These are phyloP conservation scores for Achaetomium macrosporum DNA, from an alignment of 2,329 filamentous ascomycete species.

Conservation along the genomic window DNA sequence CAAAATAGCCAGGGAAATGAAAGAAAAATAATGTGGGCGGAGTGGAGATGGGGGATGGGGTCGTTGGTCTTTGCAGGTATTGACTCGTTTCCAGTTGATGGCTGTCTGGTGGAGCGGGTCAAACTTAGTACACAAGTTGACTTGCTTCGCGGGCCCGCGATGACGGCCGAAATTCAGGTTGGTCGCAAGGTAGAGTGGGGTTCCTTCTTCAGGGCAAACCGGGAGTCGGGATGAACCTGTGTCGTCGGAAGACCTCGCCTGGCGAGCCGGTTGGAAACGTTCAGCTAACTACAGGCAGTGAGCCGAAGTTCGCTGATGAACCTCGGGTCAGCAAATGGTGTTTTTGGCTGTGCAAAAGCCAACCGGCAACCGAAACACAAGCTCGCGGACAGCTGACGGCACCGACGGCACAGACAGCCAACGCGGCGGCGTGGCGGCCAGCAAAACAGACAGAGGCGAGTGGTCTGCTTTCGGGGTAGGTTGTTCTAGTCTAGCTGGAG, in stretches of 20 bases:
- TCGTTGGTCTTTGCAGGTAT: constrained; percentile 1
- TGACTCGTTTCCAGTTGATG: constrained; percentile 1
- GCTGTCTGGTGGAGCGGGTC: constrained; percentile 11
- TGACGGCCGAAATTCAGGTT: not conserved
- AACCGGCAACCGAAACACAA: constrained; percentile 23
- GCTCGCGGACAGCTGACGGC: constrained; percentile 18
- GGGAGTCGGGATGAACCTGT: constrained; percentile 16
- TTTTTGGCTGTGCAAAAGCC: not conserved
- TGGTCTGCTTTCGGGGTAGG: constrained; percentile 11
- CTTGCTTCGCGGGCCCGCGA: not conserved
- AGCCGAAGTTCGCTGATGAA: not conserved
- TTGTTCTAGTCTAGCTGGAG: constrained; percentile 15
- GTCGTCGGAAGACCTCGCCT: constrained; percentile 23
- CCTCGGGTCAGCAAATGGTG: constrained; percentile 21
- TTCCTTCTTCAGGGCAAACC: constrained; percentile 15
- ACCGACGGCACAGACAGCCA: constrained; percentile 14
- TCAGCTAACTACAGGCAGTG: constrained; percentile 14
- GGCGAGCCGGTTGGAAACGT: constrained; percentile 18
- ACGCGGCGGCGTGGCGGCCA: constrained; percentile 4
- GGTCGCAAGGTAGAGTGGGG: constrained; percentile 18
- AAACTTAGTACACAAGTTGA: constrained; percentile 16
- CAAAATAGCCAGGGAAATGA: constrained; percentile 10
- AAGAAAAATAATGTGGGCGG: constrained; percentile 28
- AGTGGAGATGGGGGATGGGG: constrained; percentile 27
- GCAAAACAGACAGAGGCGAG: constrained; percentile 4